Percentiles rank a stretch among this genome's conserved stretches.
Conservation (phyloP, 1,284 basidiomycete genomes). For the Nidula niveotomentosa region DNA sequence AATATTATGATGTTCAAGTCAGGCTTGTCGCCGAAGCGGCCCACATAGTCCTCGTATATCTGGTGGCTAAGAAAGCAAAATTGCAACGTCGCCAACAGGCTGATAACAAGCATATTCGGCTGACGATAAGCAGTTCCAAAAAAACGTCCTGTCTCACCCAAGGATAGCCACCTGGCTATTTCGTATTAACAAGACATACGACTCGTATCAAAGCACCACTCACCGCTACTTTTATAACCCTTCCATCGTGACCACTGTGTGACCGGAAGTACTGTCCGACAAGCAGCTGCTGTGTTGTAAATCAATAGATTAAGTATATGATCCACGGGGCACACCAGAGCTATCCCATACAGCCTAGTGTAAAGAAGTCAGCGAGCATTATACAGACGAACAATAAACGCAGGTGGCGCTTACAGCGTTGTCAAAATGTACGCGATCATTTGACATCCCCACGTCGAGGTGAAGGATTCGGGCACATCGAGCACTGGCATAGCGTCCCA, state of each 20-base stretch:
- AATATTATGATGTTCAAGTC: conserved; percentile 1
- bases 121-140: too few species aligned
- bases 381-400: too few species aligned
- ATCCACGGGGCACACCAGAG: too few species aligned
- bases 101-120: background rate
- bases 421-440: conserved; percentile 9
- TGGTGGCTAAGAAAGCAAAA: conserved; percentile 7
- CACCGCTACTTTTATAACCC: conserved; percentile 3
- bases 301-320: too few species aligned
- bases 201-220: background rate
- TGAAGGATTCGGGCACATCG: background rate
- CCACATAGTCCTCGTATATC: conserved; percentile 7
- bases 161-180: too few species aligned
- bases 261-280: conserved; percentile 7
- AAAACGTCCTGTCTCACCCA: too few species aligned
- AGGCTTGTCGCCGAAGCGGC: background rate
- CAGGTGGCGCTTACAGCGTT: background rate
- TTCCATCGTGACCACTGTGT: conserved; percentile 2
- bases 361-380: too few species aligned
- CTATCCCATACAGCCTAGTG: too few species aligned
- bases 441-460: conserved; percentile 7
- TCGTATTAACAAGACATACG: too few species aligned
- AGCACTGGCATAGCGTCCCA: too few species aligned
- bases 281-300: background rate
- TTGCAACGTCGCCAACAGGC: conserved; percentile 4